Percentiles rank a stretch among this genome's conserved stretches.
phyloP scores from a whole-genome alignment of 768 basidiomycete genomes.

The Phanerodontia chrysosporium region DNA sequence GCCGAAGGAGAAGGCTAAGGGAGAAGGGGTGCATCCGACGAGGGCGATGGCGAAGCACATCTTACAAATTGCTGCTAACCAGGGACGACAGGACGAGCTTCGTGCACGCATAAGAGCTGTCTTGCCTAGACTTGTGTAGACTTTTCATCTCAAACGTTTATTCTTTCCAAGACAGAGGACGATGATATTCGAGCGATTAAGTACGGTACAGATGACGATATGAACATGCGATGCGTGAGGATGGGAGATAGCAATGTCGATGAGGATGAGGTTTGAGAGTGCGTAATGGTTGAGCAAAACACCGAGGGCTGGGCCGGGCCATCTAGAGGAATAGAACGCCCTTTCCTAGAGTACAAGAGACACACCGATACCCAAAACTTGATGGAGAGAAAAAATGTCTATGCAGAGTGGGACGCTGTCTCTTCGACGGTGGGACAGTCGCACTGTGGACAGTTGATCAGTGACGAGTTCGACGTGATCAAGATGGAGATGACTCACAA shows the following conservation, averaged over 20 bases:
- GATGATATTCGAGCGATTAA: neutral
- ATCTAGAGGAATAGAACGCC: constrained; percentile 44
- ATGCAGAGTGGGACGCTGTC: constrained; percentile 37
- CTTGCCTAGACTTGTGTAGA: constrained; percentile 27
- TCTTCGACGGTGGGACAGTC: constrained; percentile 87
- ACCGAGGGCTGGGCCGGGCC: constrained; percentile 27
- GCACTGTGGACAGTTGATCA: constrained; percentile 44
- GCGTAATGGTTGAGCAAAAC: constrained; percentile 68
- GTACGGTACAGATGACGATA: constrained; percentile 17
- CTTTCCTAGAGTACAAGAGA: constrained; percentile 9
- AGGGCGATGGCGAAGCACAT: constrained; percentile 48
- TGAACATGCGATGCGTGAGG: constrained; percentile 15
- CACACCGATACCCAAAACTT: constrained; percentile 10
- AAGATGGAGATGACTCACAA: constrained; percentile 49
- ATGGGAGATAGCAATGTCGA: constrained; percentile 5
- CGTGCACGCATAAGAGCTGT: constrained; percentile 40
- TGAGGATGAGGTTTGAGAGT: constrained; percentile 7
- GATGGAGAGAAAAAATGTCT: constrained; percentile 17
- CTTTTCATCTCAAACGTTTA: neutral
- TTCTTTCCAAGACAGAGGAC: no score
- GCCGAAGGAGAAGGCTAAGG: constrained; percentile 32
- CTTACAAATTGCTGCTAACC: constrained; percentile 46
- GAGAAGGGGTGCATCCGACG: constrained; percentile 44
- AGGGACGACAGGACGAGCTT: constrained; percentile 41
- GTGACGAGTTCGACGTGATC: neutral